A percentile compares a stretch with the other conserved stretches of the same genome.
These are phyloP conservation scores for Talaromyces sp. DNA, from an alignment of 2,329 filamentous ascomycete genomes.

Conservation along the genomic window DNA sequence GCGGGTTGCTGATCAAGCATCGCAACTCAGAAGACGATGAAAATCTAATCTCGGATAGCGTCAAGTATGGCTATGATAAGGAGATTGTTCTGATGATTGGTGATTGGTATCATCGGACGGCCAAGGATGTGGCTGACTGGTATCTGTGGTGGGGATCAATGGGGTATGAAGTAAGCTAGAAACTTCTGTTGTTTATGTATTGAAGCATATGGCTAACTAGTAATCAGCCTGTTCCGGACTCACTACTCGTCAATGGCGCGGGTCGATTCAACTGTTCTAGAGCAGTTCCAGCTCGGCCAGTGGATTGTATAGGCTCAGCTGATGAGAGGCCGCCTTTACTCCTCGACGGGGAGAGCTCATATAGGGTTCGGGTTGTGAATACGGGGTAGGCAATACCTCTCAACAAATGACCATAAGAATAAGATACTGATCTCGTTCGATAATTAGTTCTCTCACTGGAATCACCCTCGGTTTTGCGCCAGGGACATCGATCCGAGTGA, in stretches of 20 bases:
- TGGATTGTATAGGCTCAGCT: constrained; percentile 37
- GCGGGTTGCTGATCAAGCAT: not conserved
- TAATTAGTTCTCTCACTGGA: constrained; percentile 35
- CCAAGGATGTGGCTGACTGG: constrained; percentile 39
- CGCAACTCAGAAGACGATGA: not conserved
- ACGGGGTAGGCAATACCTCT: constrained; percentile 32
- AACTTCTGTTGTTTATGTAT: not conserved
- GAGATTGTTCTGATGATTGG: constrained; percentile 46
- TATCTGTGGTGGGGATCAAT: constrained; percentile 42
- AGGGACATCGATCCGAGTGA: constrained; percentile 25
- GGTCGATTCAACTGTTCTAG: constrained; percentile 45
- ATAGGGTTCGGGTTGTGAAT: constrained; percentile 41
- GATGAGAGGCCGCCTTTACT: constrained; percentile 23
- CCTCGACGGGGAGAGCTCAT: constrained; percentile 23
- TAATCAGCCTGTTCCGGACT: constrained; percentile 47
- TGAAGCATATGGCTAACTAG: not conserved
- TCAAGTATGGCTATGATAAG: constrained; percentile 28
- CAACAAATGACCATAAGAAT: not conserved
- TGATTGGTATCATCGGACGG: constrained; percentile 47
- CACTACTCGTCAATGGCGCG: constrained; percentile 44
- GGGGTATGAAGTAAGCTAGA: constrained; percentile 39
- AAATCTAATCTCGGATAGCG: constrained; percentile 3
- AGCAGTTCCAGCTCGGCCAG: constrained; percentile 41
- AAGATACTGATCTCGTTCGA: not conserved
- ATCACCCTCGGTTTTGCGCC: constrained; percentile 32